A percentile compares a stretch with the other conserved stretches of the same genome.
Evolutionary conservation across 345 rosid species (phyloP).

Genomic region (Arabidopsis suecica): DNA sequence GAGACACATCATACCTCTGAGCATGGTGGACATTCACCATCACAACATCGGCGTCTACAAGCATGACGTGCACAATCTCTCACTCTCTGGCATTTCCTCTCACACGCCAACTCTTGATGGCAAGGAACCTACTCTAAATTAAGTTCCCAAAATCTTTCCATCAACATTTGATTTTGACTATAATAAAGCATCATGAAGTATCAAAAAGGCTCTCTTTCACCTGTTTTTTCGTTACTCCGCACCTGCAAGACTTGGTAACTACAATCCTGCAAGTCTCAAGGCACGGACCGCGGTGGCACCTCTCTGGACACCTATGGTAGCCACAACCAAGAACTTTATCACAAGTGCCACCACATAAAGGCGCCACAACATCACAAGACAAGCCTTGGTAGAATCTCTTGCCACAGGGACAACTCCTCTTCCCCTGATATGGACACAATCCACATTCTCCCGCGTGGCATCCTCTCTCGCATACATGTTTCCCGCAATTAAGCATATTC

Average conservation of each 20-base stretch:
- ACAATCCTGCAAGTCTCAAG: slow-evolving; percentile 86
- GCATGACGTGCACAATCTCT: slow-evolving; percentile 95
- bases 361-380: slow-evolving; percentile 73
- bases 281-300: slow-evolving; percentile 85
- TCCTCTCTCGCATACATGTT: slow-evolving; percentile 77
- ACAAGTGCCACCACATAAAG: slow-evolving; percentile 84
- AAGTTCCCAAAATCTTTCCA: slow-evolving; percentile 32
- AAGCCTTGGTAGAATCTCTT: slow-evolving; percentile 74
- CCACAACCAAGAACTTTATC: slow-evolving; percentile 77
- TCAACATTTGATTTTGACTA: slow-evolving; percentile 18
- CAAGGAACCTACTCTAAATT: slow-evolving; percentile 74
- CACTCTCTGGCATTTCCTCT: slow-evolving; percentile 77
- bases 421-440: slow-evolving; percentile 78
- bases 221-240: slow-evolving; percentile 85
- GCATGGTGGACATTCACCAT: slow-evolving; percentile 92
- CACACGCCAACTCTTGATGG: slow-evolving; percentile 91
- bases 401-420: slow-evolving; percentile 89
- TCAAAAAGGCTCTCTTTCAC: slow-evolving; percentile 50
- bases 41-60: slow-evolving; percentile 92
- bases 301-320: slow-evolving; percentile 77
- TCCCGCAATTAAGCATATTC: slow-evolving; percentile 64
- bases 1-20: slow-evolving; percentile 59
- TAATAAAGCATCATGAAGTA: slow-evolving; percentile 2
- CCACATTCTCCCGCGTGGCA: slow-evolving; percentile 85
- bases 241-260: slow-evolving; percentile 72